Conservation (phyloP, 2,329 filamentous ascomycete genomes). For the Macrophomina tecta region DNA sequence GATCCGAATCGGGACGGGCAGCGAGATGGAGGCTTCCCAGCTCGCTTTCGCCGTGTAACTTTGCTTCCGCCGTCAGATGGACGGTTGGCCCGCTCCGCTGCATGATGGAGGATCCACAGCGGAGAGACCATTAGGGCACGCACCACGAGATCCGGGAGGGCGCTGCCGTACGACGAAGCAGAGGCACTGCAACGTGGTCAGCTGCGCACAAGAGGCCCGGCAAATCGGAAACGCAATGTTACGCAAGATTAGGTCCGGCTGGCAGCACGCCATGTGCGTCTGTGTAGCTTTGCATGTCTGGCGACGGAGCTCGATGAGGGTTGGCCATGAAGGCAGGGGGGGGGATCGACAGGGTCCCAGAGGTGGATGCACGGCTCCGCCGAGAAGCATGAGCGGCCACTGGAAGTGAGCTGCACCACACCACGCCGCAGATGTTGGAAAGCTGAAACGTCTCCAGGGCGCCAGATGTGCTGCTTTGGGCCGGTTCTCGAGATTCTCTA, state of each 20-base stretch:
- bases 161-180: conserved; percentile 20
- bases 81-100: conserved; percentile 15
- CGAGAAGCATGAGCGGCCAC: not conserved
- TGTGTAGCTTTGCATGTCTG: conserved; percentile 2
- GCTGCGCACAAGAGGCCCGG: conserved; percentile 27
- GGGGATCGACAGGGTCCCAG: conserved; percentile 21
- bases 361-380: conserved; percentile 3
- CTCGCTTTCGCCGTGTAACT: conserved; percentile 15
- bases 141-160: conserved; percentile 27
- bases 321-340: conserved; percentile 9
- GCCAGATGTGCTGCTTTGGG: conserved; percentile 25
- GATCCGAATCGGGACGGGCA: conserved; percentile 8
- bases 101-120: conserved; percentile 1
- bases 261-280: conserved; percentile 10
- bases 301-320: not conserved
- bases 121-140: conserved; percentile 25
- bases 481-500: not conserved
- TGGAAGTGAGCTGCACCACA: conserved; percentile 4
- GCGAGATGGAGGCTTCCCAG: not conserved
- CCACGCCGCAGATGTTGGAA: not conserved
- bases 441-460: conserved; percentile 15
- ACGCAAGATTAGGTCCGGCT: conserved; percentile 21
- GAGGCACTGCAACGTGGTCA: conserved; percentile 29
- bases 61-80: conserved; percentile 26
- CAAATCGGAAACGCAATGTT: conserved; percentile 16